A percentile compares a stretch with the other conserved stretches of the same genome.
Evolutionary conservation across 1,139 yeast species (phyloP).

Genomic region (Kurtzmaniella natalensis): DNA sequence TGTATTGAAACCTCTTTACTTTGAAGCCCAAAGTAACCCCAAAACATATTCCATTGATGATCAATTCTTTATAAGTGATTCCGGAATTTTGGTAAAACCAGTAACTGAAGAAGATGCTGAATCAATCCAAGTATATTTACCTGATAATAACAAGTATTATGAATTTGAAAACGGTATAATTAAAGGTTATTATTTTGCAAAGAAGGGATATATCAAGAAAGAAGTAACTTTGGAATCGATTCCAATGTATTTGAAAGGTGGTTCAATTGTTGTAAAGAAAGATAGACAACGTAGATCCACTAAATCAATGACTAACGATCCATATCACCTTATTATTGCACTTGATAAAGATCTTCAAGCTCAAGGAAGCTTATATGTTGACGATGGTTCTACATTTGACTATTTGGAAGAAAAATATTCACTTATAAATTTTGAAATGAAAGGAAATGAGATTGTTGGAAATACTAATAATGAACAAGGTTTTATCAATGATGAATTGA

Average conservation of each 20-base stretch:
- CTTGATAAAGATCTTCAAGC: constrained; percentile 50
- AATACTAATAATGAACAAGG: constrained; percentile 8
- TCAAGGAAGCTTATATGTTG: constrained; percentile 57
- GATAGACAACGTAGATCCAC: constrained; percentile 79
- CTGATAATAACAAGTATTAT: constrained; percentile 61
- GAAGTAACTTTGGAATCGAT: constrained; percentile 54
- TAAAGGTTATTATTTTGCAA: constrained; percentile 3
- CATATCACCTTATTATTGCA: constrained; percentile 73
- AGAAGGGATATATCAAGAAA: constrained; percentile 15
- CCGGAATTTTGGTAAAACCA: constrained; percentile 80
- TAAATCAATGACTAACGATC: constrained; percentile 73
- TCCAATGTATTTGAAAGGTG: constrained; percentile 77
- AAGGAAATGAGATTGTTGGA: constrained; percentile 4
- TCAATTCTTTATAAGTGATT: constrained; percentile 72
- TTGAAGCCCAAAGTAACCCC: constrained; percentile 52
- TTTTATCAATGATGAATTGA: constrained; percentile 10
- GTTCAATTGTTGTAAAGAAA: constrained; percentile 63
- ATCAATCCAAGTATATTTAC: constrained; percentile 50
- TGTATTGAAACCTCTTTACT: constrained; percentile 70
- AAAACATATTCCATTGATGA: constrained; percentile 65
- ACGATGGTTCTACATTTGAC: constrained; percentile 75
- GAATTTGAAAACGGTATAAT: constrained; percentile 43
- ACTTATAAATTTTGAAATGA: constrained; percentile 29
- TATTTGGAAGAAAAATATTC: constrained; percentile 50
- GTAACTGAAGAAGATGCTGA: constrained; percentile 56